These are phyloP conservation scores for Mycena rebaudengoi DNA, from an alignment of 768 basidiomycete genomes.

Conservation along the genomic window DNA sequence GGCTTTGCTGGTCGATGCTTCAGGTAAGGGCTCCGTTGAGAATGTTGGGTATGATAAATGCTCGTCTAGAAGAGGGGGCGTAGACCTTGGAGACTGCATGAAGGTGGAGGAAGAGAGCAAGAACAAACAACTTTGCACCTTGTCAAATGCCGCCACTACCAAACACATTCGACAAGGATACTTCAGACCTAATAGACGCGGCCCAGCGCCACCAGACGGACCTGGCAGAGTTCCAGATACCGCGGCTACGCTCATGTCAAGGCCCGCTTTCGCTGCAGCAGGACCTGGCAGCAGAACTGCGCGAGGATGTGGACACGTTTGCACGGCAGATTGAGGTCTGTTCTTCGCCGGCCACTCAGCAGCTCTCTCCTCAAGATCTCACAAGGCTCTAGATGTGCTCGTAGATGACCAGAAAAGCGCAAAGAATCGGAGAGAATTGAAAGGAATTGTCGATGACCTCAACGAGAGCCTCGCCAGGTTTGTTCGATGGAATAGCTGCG, in stretches of 20 bases:
- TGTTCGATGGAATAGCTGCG: constrained; percentile 12
- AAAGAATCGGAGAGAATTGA: constrained; percentile 58
- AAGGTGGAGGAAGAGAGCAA: neutral
- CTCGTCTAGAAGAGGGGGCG: constrained; percentile 6
- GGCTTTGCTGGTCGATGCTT: constrained; percentile 24
- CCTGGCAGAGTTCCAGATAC: constrained; percentile 75
- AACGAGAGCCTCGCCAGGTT: constrained; percentile 60
- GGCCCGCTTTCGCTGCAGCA: constrained; percentile 80
- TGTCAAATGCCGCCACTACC: constrained; percentile 78
- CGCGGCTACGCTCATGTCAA: constrained; percentile 71
- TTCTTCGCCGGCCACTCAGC: constrained; percentile 19
- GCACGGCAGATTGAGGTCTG: constrained; percentile 73
- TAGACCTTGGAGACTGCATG: constrained; percentile 2
- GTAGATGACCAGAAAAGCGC: constrained; percentile 77
- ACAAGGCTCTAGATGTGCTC: constrained; percentile 70
- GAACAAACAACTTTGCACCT: too few relatives aligned
- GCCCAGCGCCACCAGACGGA: constrained; percentile 68
- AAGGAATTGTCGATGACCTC: constrained; percentile 58
- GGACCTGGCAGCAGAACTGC: constrained; percentile 74
- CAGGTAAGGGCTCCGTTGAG: constrained; percentile 21
- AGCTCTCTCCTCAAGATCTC: constrained; percentile 24
- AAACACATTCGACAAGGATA: constrained; percentile 59
- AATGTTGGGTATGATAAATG: constrained; percentile 34
- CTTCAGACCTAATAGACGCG: constrained; percentile 56
- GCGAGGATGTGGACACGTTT: constrained; percentile 76